Evolutionary conservation across 768 basidiomycete species (phyloP).

Genomic region (Leccinum longicurvipes): DNA sequence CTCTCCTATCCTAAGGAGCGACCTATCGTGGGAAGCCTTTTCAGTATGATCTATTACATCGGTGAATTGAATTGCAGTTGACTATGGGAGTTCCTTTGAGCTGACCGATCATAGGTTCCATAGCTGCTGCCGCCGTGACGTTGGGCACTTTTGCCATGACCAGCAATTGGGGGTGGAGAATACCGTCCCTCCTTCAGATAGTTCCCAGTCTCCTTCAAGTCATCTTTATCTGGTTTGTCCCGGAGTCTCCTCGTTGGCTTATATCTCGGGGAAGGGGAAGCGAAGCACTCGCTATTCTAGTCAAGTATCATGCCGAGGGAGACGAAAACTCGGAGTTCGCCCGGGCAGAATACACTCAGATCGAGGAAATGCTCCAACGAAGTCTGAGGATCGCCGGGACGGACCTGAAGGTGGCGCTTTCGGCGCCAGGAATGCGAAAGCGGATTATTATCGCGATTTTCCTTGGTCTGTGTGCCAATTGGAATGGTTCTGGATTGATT

Average conservation of each 20-base stretch:
- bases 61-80: background rate
- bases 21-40: background rate
- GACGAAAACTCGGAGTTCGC: background rate
- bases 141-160: background rate
- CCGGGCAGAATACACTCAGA: background rate
- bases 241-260: background rate
- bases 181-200: background rate
- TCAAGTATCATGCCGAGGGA: background rate
- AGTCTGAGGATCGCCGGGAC: background rate
- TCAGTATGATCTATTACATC: background rate
- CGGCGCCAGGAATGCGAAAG: background rate
- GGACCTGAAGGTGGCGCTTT: background rate
- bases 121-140: background rate
- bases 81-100: background rate
- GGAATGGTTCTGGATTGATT: background rate
- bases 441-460: background rate
- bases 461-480: background rate
- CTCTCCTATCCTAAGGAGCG: background rate
- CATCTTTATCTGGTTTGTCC: background rate
- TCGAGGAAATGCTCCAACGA: background rate
- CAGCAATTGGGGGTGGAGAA: background rate
- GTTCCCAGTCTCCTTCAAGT: background rate
- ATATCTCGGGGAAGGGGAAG: background rate
- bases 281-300: background rate
- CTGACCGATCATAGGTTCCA: background rate